Evolutionary conservation across 75 land plant species (phyloP).

Genomic region (Selaginella tamariscina): DNA sequence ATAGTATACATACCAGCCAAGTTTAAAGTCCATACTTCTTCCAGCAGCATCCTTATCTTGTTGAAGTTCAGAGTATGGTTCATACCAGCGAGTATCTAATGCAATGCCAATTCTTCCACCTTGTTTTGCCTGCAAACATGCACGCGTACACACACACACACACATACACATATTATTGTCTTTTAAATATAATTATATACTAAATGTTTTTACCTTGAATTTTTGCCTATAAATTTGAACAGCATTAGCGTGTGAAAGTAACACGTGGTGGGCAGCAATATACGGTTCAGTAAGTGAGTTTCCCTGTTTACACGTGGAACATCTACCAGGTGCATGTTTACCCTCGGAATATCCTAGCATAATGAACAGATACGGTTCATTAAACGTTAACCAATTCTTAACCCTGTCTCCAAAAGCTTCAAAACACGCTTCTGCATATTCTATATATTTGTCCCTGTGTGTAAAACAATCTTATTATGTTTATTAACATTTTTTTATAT

Average conservation of each 20-base stretch:
- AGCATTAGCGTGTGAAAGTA: slow-evolving; percentile 31
- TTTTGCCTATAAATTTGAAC: slow-evolving; percentile 22
- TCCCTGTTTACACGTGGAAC: no score
- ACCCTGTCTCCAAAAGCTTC: slow-evolving; percentile 18
- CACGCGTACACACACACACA: no score
- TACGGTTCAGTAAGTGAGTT: slow-evolving; percentile 34
- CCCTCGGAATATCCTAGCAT: no score
- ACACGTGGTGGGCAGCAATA: slow-evolving; percentile 24
- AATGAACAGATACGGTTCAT: no score
- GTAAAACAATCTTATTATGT: no score
- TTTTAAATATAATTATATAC: no score
- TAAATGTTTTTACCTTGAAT: slow-evolving; percentile 34
- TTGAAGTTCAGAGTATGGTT: slow-evolving; percentile 38
- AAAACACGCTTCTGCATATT: slow-evolving; percentile 16
- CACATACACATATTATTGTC: no score
- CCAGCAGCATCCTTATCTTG: slow-evolving; percentile 56
- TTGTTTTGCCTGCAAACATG: slow-evolving; percentile 48
- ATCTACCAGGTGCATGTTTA: no score
- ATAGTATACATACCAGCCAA: slow-evolving; percentile 76
- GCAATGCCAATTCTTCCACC: slow-evolving; percentile 55
- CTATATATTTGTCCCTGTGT: slow-evolving; percentile 7
- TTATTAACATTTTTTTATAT: no score
- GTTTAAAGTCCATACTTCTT: slow-evolving; percentile 55
- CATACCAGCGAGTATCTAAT: slow-evolving; percentile 63
- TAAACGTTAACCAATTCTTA: slow-evolving; percentile 14